Percentiles rank a stretch among this genome's conserved stretches.
Conservation (phyloP, 2,329 filamentous ascomycete genomes). For the Penicillium sp. region DNA sequence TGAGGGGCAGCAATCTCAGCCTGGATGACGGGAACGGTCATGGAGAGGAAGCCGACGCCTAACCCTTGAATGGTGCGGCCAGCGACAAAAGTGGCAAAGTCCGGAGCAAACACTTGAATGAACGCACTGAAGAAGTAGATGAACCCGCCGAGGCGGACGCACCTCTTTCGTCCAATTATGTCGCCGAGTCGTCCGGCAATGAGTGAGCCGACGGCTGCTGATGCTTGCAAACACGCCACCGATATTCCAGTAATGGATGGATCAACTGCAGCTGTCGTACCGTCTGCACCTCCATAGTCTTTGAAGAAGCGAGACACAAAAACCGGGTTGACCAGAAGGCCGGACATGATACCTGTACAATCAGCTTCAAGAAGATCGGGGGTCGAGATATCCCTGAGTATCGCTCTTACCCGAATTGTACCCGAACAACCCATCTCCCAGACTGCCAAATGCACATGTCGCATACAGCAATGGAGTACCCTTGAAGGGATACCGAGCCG, state of each 20-base stretch:
- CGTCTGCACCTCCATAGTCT: constrained; percentile 44
- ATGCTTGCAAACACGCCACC: constrained; percentile 42
- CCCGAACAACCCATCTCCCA: constrained; percentile 50
- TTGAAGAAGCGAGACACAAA: constrained; percentile 48
- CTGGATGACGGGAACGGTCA: constrained; percentile 45
- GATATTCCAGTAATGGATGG: constrained; percentile 47
- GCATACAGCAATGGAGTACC: constrained; percentile 41
- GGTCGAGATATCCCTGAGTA: no score
- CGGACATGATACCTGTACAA: constrained; percentile 45
- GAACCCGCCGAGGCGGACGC: constrained; percentile 42
- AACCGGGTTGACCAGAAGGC: constrained; percentile 45
- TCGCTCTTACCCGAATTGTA: constrained; percentile 43
- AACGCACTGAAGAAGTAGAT: constrained; percentile 46
- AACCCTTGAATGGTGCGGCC: constrained; percentile 43
- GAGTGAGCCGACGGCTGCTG: constrained; percentile 42
- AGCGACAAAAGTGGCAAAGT: constrained; percentile 38
- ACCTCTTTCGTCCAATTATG: constrained; percentile 43
- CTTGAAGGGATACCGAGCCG: constrained; percentile 44
- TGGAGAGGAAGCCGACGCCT: constrained; percentile 42
- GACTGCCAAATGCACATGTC: constrained; percentile 47
- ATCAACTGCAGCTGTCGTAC: constrained; percentile 31
- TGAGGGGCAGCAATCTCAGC: constrained; percentile 46
- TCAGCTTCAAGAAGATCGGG: not conserved
- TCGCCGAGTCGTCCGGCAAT: constrained; percentile 42
- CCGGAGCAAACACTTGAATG: constrained; percentile 44